Percentiles rank a stretch among this genome's conserved stretches.
These are phyloP conservation scores for Endocalyx cinctus DNA, from an alignment of 2,329 filamentous ascomycete genomes.

Conservation along the genomic window DNA sequence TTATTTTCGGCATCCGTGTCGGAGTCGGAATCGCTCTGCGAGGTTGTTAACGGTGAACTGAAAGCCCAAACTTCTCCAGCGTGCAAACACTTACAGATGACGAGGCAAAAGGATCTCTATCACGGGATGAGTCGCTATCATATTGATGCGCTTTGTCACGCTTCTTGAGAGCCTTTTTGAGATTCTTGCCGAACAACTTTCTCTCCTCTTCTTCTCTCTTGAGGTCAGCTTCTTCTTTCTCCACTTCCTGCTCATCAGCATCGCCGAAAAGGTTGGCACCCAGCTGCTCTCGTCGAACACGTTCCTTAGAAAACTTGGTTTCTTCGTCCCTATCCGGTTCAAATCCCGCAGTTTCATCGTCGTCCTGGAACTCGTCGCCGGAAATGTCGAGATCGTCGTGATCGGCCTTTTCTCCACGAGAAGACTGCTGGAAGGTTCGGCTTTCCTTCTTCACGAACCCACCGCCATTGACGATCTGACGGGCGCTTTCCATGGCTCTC, in stretches of 20 bases:
- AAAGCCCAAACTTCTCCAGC: too few species aligned
- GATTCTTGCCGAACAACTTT: slow-evolving; percentile 68
- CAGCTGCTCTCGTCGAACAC: slow-evolving; percentile 77
- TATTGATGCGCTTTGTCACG: slow-evolving; percentile 85
- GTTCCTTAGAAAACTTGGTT: slow-evolving; percentile 63
- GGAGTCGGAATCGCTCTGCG: slow-evolving; percentile 33
- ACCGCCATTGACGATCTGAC: slow-evolving; percentile 52
- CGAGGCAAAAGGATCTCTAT: slow-evolving; percentile 50
- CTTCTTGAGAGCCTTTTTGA: slow-evolving; percentile 77
- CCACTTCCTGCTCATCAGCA: slow-evolving; percentile 65
- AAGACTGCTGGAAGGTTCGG: slow-evolving; percentile 56
- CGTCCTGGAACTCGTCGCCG: slow-evolving; percentile 77
- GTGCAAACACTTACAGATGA: slow-evolving; percentile 41
- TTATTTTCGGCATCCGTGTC: slow-evolving; percentile 49
- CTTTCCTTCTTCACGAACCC: slow-evolving; percentile 66
- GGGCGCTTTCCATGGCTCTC: slow-evolving; percentile 54
- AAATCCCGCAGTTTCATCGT: slow-evolving; percentile 73
- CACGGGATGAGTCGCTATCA: slow-evolving; percentile 58
- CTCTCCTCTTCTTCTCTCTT: slow-evolving; percentile 63
- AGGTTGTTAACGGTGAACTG: too few species aligned
- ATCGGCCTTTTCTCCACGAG: slow-evolving; percentile 61
- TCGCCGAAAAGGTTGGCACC: slow-evolving; percentile 78
- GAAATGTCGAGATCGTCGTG: slow-evolving; percentile 66
- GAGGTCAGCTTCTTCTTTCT: slow-evolving; percentile 68
- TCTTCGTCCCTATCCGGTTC: slow-evolving; percentile 81